These are phyloP conservation scores for Schizopora paradoxa DNA, from an alignment of 1,284 basidiomycete species.

Conservation along the genomic window DNA sequence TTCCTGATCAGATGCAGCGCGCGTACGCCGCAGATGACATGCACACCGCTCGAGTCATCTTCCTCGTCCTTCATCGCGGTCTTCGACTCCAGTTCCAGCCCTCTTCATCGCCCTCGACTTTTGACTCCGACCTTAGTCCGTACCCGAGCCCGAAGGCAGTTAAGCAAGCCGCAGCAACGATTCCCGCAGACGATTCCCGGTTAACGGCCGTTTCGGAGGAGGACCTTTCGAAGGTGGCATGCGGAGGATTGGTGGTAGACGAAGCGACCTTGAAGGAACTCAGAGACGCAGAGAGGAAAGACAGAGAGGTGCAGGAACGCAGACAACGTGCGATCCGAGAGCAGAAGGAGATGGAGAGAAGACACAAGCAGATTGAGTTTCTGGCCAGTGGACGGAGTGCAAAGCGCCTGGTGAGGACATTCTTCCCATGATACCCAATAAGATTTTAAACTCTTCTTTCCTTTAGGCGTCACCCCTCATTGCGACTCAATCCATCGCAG, in stretches of 20 bases:
- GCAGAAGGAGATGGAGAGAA: no score
- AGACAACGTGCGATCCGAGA: no score
- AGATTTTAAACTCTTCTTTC: no score
- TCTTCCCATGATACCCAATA: no score
- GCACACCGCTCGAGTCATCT: slow-evolving; percentile 55
- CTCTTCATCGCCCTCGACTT: slow-evolving; percentile 55
- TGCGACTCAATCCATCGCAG: slow-evolving; percentile 18
- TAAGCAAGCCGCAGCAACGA: no score
- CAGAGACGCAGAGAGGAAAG: slow-evolving; percentile 34
- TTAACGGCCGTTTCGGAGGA: slow-evolving; percentile 28
- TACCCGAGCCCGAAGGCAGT: no score
- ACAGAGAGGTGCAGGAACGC: background rate
- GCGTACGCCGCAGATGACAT: slow-evolving; percentile 64
- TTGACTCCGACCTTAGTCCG: slow-evolving; percentile 66
- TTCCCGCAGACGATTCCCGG: slow-evolving; percentile 44
- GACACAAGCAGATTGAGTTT: no score
- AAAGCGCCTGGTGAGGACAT: no score
- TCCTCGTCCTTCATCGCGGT: no score
- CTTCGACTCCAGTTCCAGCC: no score
- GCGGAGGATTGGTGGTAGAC: slow-evolving; percentile 35
- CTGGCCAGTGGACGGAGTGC: no score
- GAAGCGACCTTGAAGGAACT: slow-evolving; percentile 39
- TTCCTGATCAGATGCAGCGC: slow-evolving; percentile 58
- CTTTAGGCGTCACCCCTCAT: no score
- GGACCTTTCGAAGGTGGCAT: slow-evolving; percentile 33